Conservation (phyloP, 305 asterid genomes). For the Solanum hybrid region DNA sequence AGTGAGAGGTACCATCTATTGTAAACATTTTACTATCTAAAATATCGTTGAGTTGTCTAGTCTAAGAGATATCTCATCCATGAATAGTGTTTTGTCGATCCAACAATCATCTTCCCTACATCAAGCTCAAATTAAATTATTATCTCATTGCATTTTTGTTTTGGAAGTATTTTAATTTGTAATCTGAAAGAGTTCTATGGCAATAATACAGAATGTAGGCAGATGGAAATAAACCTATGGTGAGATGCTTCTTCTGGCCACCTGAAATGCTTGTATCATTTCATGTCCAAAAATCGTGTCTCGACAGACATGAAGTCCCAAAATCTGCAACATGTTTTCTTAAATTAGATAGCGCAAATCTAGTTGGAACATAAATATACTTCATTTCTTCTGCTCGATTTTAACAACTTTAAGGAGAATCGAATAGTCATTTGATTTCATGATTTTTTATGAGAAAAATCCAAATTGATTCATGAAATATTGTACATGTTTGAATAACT, state of each 20-base stretch:
- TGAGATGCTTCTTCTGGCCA: constrained; percentile 13
- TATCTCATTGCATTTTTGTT: neutral
- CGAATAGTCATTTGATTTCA: neutral
- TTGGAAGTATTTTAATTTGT: no score
- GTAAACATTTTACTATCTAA: constrained; percentile 51
- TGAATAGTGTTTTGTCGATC: constrained; percentile 43
- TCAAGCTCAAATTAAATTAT: neutral
- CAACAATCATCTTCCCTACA: constrained; percentile 53
- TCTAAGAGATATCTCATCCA: constrained; percentile 56
- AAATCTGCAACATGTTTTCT: constrained; percentile 2
- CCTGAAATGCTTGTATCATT: no score
- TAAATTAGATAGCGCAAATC: neutral
- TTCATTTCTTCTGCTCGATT: neutral
- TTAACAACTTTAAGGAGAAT: neutral
- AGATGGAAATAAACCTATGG: no score
- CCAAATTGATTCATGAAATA: neutral
- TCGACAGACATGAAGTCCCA: constrained; percentile 37
- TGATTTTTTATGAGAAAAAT: neutral
- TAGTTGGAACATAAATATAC: neutral
- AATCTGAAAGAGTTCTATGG: no score
- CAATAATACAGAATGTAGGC: no score
- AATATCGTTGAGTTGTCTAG: constrained; percentile 49
- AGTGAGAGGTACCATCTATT: constrained; percentile 36
- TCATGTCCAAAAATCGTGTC: constrained; percentile 9
- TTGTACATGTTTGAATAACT: neutral